Percentiles rank a stretch among this genome's conserved stretches.
Conservation (phyloP, 352 stramenopile species). For the Aphanomyces cochlioides region DNA sequence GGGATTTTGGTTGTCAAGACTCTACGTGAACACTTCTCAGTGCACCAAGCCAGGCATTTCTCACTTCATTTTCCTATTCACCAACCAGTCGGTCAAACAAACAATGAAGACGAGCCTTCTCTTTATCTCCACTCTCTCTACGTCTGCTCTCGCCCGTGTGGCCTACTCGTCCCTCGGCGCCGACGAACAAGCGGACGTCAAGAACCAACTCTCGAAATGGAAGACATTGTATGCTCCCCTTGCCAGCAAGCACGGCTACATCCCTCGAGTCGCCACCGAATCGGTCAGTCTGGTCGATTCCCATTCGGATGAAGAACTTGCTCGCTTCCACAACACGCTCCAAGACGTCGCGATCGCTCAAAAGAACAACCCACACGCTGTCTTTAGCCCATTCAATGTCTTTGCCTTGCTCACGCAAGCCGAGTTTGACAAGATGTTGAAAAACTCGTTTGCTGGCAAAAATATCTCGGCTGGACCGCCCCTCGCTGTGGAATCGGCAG, state of each 20-base stretch:
- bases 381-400: conserved; percentile 12
- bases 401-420: conserved; percentile 27
- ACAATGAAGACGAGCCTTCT: too few species aligned
- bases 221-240: background rate
- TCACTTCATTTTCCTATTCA: too few species aligned
- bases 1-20: too few species aligned
- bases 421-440: conserved; percentile 17
- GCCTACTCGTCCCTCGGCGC: background rate
- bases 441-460: background rate
- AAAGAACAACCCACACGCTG: conserved; percentile 18
- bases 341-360: conserved; percentile 4
- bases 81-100: too few species aligned
- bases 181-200: background rate
- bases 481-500: background rate
- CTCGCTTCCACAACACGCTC: conserved; percentile 11
- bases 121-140: too few species aligned
- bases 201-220: conserved; percentile 14
- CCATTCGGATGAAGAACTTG: conserved; percentile 9
- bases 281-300: background rate
- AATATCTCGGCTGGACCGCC: background rate
- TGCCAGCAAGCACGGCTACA: background rate
- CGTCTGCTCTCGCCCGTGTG: too few species aligned
- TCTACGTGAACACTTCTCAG: too few species aligned
- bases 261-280: background rate
- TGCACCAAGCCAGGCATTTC: too few species aligned